Percentiles rank a stretch among this genome's conserved stretches.
phyloP scores from a whole-genome alignment of 2,329 filamentous ascomycete species.

The Xylaria sp. region DNA sequence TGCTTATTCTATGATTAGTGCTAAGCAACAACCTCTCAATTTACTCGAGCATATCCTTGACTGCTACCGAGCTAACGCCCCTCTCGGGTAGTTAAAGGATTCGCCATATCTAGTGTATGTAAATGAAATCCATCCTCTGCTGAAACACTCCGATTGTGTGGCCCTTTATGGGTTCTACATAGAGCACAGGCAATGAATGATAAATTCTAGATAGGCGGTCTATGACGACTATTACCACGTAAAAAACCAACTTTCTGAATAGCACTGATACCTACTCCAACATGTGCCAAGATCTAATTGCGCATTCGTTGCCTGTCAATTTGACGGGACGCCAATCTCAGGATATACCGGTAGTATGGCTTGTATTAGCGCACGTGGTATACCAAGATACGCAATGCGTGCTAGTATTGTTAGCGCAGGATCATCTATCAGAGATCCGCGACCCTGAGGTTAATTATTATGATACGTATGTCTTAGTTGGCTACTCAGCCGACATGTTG shows the following conservation, averaged over 20 bases:
- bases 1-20: conserved; percentile 6
- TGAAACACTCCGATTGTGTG: neutral
- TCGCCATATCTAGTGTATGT: conserved; percentile 8
- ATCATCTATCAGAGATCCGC: too few species aligned
- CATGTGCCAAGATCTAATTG: too few species aligned
- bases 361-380: conserved; percentile 15
- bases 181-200: neutral
- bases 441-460: neutral
- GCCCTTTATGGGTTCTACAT: neutral
- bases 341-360: neutral
- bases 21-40: neutral
- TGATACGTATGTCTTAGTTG: neutral
- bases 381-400: neutral
- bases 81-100: conserved; percentile 20
- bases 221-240: neutral
- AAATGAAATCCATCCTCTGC: neutral
- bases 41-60: conserved; percentile 11
- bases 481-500: neutral
- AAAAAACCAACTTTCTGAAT: too few species aligned
- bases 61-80: conserved; percentile 2
- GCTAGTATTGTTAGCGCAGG: too few species aligned
- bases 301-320: too few species aligned
- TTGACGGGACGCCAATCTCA: too few species aligned
- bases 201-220: neutral
- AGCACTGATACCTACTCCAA: too few species aligned